These are phyloP conservation scores for Cordyceps cateniannulata DNA, from an alignment of 2,329 filamentous ascomycete species.

Conservation along the genomic window DNA sequence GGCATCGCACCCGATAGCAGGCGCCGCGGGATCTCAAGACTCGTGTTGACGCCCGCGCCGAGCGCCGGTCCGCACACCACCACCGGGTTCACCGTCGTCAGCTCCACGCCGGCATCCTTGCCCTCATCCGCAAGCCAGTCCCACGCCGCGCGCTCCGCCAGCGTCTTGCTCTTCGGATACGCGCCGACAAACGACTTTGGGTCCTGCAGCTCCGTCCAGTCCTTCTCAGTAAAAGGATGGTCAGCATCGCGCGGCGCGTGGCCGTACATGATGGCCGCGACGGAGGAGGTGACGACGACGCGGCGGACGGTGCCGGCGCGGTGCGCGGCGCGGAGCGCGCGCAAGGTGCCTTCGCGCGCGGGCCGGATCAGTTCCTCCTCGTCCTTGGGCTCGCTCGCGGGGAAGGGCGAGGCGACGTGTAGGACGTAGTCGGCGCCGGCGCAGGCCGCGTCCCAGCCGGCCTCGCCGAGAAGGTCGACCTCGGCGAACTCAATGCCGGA, in stretches of 20 bases:
- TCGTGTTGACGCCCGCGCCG: conserved; percentile 9
- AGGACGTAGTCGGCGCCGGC: conserved; percentile 24
- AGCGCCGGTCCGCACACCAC: conserved; percentile 16
- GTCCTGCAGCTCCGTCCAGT: conserved; percentile 1
- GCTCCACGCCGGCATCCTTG: not conserved
- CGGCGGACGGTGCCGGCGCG: conserved; percentile 15
- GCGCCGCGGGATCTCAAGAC: conserved; percentile 20
- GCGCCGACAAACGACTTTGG: not conserved
- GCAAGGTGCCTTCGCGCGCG: conserved; percentile 17
- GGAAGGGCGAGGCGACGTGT: conserved; percentile 30
- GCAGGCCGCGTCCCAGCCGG: conserved; percentile 23
- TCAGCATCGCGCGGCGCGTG: not conserved
- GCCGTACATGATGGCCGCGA: conserved; percentile 2
- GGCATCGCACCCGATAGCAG: conserved; percentile 20
- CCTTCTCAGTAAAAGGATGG: conserved; percentile 1
- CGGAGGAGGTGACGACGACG: conserved; percentile 16
- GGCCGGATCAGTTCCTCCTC: conserved; percentile 17
- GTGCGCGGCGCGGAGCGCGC: conserved; percentile 15
- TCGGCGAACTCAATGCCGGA: conserved; percentile 22
- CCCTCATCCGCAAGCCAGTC: conserved; percentile 12
- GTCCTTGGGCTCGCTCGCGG: conserved; percentile 13
- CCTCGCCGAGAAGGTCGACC: conserved; percentile 22
- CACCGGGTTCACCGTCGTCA: conserved; percentile 14
- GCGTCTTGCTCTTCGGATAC: conserved; percentile 14
- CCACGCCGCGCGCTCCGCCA: conserved; percentile 17